Evolutionary conservation across 306 rosid species (phyloP).

Genomic region (Corylus avellana): DNA sequence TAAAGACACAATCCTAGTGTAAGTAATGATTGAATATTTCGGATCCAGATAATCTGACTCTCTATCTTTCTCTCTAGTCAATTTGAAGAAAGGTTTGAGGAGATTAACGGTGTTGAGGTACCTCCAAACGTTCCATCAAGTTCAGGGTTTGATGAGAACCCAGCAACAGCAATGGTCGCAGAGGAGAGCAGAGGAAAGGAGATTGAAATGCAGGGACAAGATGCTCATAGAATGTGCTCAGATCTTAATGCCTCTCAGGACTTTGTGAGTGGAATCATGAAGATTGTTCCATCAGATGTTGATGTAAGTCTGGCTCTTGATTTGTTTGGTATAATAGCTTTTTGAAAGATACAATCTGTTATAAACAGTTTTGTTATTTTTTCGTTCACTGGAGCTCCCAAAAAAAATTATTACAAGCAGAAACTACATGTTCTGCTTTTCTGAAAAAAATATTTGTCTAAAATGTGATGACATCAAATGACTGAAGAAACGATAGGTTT

Average conservation of each 20-base stretch:
- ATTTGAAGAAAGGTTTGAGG: slow-evolving; percentile 96
- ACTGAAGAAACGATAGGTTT: background rate
- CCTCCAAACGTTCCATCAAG: slow-evolving; percentile 56
- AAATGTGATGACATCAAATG: background rate
- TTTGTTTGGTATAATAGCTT: slow-evolving; percentile 11
- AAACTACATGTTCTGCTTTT: slow-evolving; percentile 11
- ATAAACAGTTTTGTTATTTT: background rate
- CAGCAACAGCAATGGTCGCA: slow-evolving; percentile 33
- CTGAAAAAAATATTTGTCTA: background rate
- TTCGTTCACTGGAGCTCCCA: slow-evolving; percentile 2
- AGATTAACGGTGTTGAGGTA: slow-evolving; percentile 70
- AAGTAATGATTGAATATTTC: slow-evolving; percentile 20
- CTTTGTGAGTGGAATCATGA: slow-evolving; percentile 85
- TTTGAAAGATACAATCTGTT: slow-evolving; percentile 3
- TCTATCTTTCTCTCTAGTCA: slow-evolving; percentile 50
- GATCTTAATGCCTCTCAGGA: slow-evolving; percentile 68
- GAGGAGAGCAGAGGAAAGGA: slow-evolving; percentile 55
- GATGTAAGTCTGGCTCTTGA: slow-evolving; percentile 64
- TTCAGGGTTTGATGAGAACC: slow-evolving; percentile 56
- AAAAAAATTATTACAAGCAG: background rate
- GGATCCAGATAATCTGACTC: slow-evolving; percentile 18
- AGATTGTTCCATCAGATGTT: slow-evolving; percentile 94
- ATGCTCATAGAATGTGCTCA: slow-evolving; percentile 46
- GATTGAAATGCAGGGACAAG: slow-evolving; percentile 51
- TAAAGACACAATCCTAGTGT: slow-evolving; percentile 23